These are phyloP conservation scores for Tribonema minus DNA, from an alignment of 108 stramenopile genomes.

Conservation along the genomic window DNA sequence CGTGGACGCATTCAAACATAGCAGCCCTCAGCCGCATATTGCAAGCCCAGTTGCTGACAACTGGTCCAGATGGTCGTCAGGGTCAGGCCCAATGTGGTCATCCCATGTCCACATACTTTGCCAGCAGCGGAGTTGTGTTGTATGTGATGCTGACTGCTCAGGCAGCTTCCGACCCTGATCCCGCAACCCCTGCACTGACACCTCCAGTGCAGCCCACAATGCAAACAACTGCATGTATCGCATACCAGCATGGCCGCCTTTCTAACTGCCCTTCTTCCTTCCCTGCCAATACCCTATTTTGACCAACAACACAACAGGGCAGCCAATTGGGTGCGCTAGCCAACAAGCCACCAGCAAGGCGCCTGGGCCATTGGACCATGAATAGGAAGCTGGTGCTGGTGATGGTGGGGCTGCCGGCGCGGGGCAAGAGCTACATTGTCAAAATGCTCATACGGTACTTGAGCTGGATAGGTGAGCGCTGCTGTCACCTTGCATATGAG, in stretches of 20 bases:
- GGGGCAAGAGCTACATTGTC: conserved; percentile 59
- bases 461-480: conserved; percentile 42
- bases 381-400: conserved; percentile 43
- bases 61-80: too few species aligned
- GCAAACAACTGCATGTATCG: background rate
- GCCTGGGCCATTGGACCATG: conserved; percentile 46
- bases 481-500: background rate
- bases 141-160: too few species aligned
- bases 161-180: background rate
- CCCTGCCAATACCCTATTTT: background rate
- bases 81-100: too few species aligned
- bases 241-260: background rate
- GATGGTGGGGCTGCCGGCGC: conserved; percentile 50
- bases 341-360: background rate
- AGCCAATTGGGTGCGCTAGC: background rate
- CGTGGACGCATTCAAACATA: too few species aligned
- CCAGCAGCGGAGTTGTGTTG: too few species aligned
- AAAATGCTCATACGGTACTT: conserved; percentile 60
- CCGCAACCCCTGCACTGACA: background rate
- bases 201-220: background rate
- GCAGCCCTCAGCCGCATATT: too few species aligned
- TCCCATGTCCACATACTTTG: too few species aligned
- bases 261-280: background rate
- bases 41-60: too few species aligned
- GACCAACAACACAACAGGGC: background rate